phyloP scores from a whole-genome alignment of 768 basidiomycete genomes.

The Trametes cubensis region DNA sequence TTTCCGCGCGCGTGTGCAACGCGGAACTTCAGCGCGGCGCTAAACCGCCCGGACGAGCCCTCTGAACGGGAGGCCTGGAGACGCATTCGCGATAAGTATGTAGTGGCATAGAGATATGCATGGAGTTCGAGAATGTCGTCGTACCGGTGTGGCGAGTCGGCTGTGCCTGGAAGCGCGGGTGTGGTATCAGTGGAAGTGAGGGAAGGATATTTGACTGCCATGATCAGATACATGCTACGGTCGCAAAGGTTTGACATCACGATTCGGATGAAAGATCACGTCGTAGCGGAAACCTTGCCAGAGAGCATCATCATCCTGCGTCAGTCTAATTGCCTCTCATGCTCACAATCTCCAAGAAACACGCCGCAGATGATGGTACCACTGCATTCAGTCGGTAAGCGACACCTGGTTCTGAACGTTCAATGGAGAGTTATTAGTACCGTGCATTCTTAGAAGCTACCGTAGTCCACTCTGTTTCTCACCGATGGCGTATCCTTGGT shows the following conservation, averaged over 20 bases:
- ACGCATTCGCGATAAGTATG: too few species aligned
- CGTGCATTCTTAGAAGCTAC: background rate
- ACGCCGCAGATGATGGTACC: background rate
- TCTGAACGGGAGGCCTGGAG: too few species aligned
- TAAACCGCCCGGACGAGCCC: too few species aligned
- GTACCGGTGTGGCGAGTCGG: too few species aligned
- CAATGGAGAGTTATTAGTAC: background rate
- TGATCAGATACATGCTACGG: background rate
- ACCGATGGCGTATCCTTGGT: constrained; percentile 24
- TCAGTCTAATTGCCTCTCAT: too few species aligned
- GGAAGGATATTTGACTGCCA: background rate
- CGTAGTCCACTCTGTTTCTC: background rate
- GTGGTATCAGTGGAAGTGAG: too few species aligned
- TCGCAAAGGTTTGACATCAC: background rate
- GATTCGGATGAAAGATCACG: constrained; percentile 7
- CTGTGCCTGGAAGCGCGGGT: too few species aligned
- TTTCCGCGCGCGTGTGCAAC: constrained; percentile 4
- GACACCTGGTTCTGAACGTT: constrained; percentile 1
- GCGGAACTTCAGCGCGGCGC: background rate
- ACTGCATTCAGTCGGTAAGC: background rate
- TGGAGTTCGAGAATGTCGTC: too few species aligned
- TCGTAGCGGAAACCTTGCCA: background rate
- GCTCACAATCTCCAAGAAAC: too few species aligned
- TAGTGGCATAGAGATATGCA: too few species aligned
- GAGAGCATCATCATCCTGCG: background rate